These are phyloP conservation scores for Nakazawaea laoshanensis DNA, from an alignment of 805 yeast species.

Conservation along the genomic window DNA sequence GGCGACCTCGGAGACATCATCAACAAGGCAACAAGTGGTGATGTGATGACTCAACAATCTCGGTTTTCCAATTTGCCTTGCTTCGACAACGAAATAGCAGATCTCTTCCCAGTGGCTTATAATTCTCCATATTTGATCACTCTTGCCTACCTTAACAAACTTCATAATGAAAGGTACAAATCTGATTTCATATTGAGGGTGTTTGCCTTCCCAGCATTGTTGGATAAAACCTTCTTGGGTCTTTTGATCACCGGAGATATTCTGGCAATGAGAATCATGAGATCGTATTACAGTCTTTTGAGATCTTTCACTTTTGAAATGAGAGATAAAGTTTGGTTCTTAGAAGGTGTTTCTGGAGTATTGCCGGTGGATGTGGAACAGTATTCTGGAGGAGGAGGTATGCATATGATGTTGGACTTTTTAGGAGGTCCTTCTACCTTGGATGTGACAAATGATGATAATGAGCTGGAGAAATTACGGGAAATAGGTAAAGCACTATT, in stretches of 20 bases:
- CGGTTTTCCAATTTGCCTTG: conserved; percentile 58
- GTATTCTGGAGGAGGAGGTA: conserved; percentile 84
- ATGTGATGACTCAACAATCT: conserved; percentile 17
- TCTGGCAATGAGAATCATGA: conserved; percentile 84
- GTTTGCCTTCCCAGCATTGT: conserved; percentile 87
- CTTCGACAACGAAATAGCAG: conserved; percentile 79
- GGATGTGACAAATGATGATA: conserved; percentile 24
- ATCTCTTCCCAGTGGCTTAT: conserved; percentile 76
- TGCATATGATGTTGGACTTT: conserved; percentile 88
- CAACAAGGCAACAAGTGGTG: conserved; percentile 20
- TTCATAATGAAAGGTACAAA: conserved; percentile 73
- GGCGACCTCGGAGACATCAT: conserved; percentile 79
- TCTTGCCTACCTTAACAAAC: conserved; percentile 74
- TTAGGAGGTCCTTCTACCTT: conserved; percentile 52
- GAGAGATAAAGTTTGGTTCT: conserved; percentile 88
- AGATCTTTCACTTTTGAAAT: conserved; percentile 78
- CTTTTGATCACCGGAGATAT: conserved; percentile 78
- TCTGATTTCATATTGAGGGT: conserved; percentile 81
- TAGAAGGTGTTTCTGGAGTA: conserved; percentile 85
- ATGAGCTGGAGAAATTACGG: conserved; percentile 35
- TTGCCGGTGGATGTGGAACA: conserved; percentile 89
- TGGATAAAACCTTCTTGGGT: conserved; percentile 74
- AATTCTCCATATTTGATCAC: conserved; percentile 85
- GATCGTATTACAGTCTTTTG: conserved; percentile 76
- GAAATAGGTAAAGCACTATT: conserved; percentile 29